Base-by-base conservation (phyloP, 1,284 basidiomycete species). In the Hypsizygus ulmarius region DNA sequence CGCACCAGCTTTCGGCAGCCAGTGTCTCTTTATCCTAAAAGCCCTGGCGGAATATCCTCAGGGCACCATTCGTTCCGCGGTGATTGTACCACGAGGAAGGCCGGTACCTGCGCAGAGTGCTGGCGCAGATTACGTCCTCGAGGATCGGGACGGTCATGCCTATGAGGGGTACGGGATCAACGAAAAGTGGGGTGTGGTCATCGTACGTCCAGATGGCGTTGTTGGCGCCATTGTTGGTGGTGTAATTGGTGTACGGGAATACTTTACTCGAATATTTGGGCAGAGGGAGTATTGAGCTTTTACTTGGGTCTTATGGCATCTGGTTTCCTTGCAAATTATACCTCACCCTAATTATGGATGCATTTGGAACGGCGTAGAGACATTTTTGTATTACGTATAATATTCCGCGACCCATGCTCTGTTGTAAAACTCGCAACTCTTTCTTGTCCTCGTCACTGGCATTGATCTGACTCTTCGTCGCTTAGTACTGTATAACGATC, bases 141-240 rank as follows among this genome's bases (percentile, higher is more conserved):
- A 68, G 51, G 73, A 76, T 56, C 41, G 49, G 3, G 56, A 60
- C 5, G 67, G 65, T 3, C 64, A 72, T 51, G 72, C 72, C 0
- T 63, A 68, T 46, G 50, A 54, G 5, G 61, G 66, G 1, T 76
- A 76, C 57, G 59, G 59, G 34, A 53, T 66, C 4, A 52, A 51
- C 14, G 56, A 60, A 5, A 56, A 58, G 9, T 68, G 65, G 51
- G 65, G 66, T 37, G 54, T 70, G n/a, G 58, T 63, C 7, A 54
- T 71, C 16, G 58, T 74, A 29, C 64, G 72, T 19, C 72, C 73
- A 7, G 72, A 74, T 55, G 68, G 66, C 19, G 59, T 71, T 15
- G 53, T 74, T 34, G 71, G 71, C 21, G 72, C 64, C 3, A 65
- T 74, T 38, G 64, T 68, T 3, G 56, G 54, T 27, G 64, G 62